Evolutionary conservation across 1,139 yeast genomes (phyloP).

Genomic region (Pichia sp.): DNA sequence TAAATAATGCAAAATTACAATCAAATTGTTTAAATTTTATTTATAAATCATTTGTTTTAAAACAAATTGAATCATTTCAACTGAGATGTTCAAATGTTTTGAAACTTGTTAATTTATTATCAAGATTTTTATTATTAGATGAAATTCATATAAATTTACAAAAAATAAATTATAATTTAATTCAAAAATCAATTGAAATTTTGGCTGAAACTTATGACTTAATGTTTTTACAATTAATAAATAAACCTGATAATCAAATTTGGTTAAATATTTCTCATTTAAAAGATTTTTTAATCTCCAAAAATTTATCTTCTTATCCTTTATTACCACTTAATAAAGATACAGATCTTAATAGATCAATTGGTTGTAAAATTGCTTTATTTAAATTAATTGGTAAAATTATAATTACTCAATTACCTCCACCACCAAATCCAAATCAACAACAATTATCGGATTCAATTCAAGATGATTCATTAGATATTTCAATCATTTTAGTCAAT

Average conservation of each 20-base stretch:
- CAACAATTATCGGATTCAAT: too few relatives aligned
- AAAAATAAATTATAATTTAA: constrained; percentile 20
- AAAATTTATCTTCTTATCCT: constrained; percentile 40
- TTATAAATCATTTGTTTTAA: constrained; percentile 21
- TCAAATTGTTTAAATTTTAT: constrained; percentile 22
- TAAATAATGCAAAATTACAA: constrained; percentile 17
- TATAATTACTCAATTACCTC: constrained; percentile 60
- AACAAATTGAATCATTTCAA: constrained; percentile 18
- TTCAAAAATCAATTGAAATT: constrained; percentile 24
- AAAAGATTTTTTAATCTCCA: constrained; percentile 35
- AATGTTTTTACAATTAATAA: constrained; percentile 20
- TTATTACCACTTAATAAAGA: constrained; percentile 44
- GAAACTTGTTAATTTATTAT: constrained; percentile 20
- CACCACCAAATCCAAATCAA: constrained; percentile 9
- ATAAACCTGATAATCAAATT: constrained; percentile 17
- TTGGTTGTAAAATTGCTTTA: constrained; percentile 57
- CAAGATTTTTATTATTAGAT: constrained; percentile 17
- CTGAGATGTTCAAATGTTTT: constrained; percentile 17
- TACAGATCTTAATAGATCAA: constrained; percentile 43
- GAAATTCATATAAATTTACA: constrained; percentile 9
- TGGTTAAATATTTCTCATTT: constrained; percentile 36
- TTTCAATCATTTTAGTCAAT: constrained; percentile 55
- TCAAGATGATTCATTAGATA: constrained; percentile 28
- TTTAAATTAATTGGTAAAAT: constrained; percentile 68
- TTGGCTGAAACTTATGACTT: constrained; percentile 22